Evolutionary conservation across 495 filamentous ascomycete species (phyloP), one percentile per base, ranked within the genome.

Genomic region (Polyplosphaeria fusca): DNA sequence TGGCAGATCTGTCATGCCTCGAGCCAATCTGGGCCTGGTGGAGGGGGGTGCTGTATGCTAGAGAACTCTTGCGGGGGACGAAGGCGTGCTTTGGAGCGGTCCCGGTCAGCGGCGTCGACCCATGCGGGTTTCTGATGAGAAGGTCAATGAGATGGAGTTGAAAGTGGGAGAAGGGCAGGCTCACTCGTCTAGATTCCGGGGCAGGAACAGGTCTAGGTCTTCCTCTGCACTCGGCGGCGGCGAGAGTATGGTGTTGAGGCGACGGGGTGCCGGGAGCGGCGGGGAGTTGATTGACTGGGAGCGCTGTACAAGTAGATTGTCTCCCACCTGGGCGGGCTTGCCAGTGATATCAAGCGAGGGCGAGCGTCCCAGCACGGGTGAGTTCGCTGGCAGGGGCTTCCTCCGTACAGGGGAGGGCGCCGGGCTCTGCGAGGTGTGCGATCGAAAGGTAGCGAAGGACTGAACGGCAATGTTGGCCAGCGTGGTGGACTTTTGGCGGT

Each of bases 391-490:
- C 45, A 63, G 45, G 22, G 66, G 66, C 46, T 70, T 70, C 25
- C 70, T 50, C 20, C 65, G 55, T 9, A 66, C 60, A 39, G 68
- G 67, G 38, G 70, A 68, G 26, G 65, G 42, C 24, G 64, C 55
- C 20, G 70, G 68, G 45, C 59, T 54, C 18, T 57, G 55, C 9
- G 64, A 57, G 14, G 67, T 50, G 40, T 69, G 64, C n/a, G 64
- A 60, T 19, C 67, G 64, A 58, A 70, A 71, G 24, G 68, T 57
- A 12, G 65, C 57, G 58, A 72, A 69, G 26, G 64, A 68, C 44
- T 63, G 64, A 19, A 69, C 50, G 20, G 65, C 55, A 27, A 72
- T 65, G 20, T 58, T 60, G 16, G 68, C 60, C 28, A 72, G 64
- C 0, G 61, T 56, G 12, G 68, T 32, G 14, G 63, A 58, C 52